phyloP scores from a whole-genome alignment of 2,329 filamentous ascomycete genomes.

The Leptographium flavum region DNA sequence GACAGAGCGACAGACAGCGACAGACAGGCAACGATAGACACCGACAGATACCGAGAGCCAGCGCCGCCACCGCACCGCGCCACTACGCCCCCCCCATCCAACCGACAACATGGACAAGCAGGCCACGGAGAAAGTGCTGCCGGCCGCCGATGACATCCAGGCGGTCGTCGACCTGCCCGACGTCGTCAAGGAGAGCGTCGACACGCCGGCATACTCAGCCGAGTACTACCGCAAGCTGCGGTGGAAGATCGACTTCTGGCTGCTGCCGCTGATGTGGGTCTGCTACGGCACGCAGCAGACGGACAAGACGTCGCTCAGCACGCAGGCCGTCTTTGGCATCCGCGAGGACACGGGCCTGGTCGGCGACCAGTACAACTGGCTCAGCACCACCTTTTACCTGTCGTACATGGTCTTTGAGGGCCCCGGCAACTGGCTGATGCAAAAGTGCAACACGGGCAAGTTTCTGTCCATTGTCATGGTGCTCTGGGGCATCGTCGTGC shows the following conservation, averaged over 20 bases:
- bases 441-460: slow-evolving; percentile 31
- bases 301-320: slow-evolving; percentile 44
- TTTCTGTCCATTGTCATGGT: slow-evolving; percentile 23
- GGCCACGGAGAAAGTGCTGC: too few relatives aligned
- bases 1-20: too few relatives aligned
- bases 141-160: too few relatives aligned
- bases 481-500: slow-evolving; percentile 31
- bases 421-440: slow-evolving; percentile 29
- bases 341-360: slow-evolving; percentile 24
- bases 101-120: too few relatives aligned
- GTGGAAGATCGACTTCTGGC: slow-evolving; percentile 33
- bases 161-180: too few relatives aligned
- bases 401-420: slow-evolving; percentile 27
- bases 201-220: too few relatives aligned
- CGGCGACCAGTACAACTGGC: slow-evolving; percentile 38
- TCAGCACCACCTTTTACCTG: slow-evolving; percentile 31
- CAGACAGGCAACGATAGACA: too few relatives aligned
- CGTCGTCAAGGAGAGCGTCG: too few relatives aligned
- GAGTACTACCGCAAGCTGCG: too few relatives aligned
- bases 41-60: too few relatives aligned
- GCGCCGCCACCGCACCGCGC: too few relatives aligned
- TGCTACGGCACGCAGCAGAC: slow-evolving; percentile 48
- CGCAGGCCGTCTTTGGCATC: slow-evolving; percentile 15
- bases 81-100: too few relatives aligned
- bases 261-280: slow-evolving; percentile 41